Percentiles rank a stretch among this genome's conserved stretches.
phyloP scores from a whole-genome alignment of 2,329 filamentous ascomycete genomes.

The Fusarium sp. region DNA sequence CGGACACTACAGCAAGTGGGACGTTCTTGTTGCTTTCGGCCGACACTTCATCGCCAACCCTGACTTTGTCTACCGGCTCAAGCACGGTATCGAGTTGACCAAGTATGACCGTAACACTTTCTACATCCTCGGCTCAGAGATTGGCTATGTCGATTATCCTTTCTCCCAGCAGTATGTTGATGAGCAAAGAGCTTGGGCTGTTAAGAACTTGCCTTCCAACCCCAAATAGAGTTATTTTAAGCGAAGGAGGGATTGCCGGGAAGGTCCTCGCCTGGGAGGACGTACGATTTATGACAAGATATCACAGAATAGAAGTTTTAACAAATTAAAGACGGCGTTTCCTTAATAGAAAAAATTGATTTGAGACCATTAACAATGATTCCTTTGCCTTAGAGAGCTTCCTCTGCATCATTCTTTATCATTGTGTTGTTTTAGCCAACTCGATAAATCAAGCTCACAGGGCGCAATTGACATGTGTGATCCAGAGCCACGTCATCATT shows the following conservation, averaged over 20 bases:
- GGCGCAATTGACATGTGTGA: conserved; percentile 2
- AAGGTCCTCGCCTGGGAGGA: fast-evolving
- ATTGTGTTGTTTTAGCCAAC: too few species aligned
- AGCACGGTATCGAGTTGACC: conserved; percentile 40
- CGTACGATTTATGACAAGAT: background rate
- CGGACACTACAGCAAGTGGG: conserved; percentile 45
- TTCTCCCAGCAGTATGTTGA: conserved; percentile 30
- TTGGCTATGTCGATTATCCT: conserved; percentile 40
- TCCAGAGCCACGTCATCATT: background rate
- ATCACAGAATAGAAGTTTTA: background rate
- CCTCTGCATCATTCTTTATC: background rate
- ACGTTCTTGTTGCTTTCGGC: conserved; percentile 49
- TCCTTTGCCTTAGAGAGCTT: background rate
- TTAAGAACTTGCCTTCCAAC: conserved; percentile 4
- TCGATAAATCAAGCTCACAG: background rate
- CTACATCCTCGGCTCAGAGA: conserved; percentile 36
- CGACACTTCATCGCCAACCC: conserved; percentile 48
- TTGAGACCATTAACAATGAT: background rate
- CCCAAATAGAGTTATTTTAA: conserved; percentile 2
- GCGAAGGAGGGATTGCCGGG: too few species aligned
- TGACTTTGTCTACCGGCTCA: conserved; percentile 46
- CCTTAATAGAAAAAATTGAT: background rate
- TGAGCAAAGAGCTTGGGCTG: conserved; percentile 19
- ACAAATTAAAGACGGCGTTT: background rate
- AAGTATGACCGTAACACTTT: conserved; percentile 46